Base-by-base conservation (phyloP, 805 yeast genomes). In the Candida dendrica region DNA sequence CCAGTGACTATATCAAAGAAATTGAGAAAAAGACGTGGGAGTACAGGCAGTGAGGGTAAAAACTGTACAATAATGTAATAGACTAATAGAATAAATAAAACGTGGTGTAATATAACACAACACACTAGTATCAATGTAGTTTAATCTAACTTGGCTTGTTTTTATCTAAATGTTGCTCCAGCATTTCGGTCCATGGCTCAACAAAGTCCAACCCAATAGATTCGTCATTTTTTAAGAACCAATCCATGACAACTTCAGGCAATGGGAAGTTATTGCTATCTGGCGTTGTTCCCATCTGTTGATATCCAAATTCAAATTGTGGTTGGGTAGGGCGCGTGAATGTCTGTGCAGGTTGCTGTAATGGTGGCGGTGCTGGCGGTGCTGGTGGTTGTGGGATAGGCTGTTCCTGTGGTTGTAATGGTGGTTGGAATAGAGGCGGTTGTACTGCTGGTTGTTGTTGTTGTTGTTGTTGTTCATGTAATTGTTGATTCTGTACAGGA, bases 141-240 rank as follows among this genome's bases (percentile, higher is more conserved):
- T n/a, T n/a, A n/a, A n/a, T n/a, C 46, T 26, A 11, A 27, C 16
- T 36, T 27, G 18, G 14, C 32, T 24, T 27, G 17, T 52, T 50
- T 38, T 53, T 56, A 20, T 51, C 58, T 37, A 72, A 40, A 43
- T 80, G 86, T 49, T 78, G 81, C 55, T 83, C 91, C 34, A 84
- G 74, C 75, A 82, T 79, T 55, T 81, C 86, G 0, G 91, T 83
- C 81, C 89, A 84, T 2, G 87, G 87, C 32, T 81, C 90, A 24
- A 81, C 82, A 48, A 76, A 76, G 42, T 75, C 79, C 38, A 76
- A 55, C 14, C 82, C 82, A 18, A 75, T 68, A 36, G 71, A 66
- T 39, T 66, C 72, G 45, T 72, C 71, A 33, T 55, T 56, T 27
- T 63, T 61, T 34, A 71, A 58, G 42, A 75, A 74, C 77, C 79